Base-by-base conservation (phyloP, 2,329 filamentous ascomycete species). In the Plenodomus biglobosus region DNA sequence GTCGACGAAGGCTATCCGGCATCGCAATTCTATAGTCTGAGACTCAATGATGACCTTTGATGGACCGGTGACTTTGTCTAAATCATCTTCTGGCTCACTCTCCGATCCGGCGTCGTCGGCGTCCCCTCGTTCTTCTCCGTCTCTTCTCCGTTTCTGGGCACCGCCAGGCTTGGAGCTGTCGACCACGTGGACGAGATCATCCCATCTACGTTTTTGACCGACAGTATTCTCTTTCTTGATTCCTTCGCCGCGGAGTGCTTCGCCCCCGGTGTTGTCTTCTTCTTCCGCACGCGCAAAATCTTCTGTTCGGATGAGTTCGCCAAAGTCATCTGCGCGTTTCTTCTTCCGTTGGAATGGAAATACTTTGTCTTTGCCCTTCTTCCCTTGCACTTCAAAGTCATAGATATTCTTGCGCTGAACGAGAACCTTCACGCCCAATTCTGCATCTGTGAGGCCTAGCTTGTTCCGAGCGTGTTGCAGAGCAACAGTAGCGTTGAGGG, bases 151-250 rank as follows among this genome's bases (percentile, higher is more conserved):
- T 68, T 89, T 92, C 59, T 78, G 82, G 19, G 74, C 63, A 16
- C 75, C 72, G 32, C 62, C 58, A 48, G 68, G 59, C 27, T 71
- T 73, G 38, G 70, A 58, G n/a, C 50, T 73, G 40, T 70, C 73
- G 22, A 65, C 66, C 40, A 63, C 66, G 34, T 70, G 69, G 8
- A 75, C 64, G 18, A 83, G 75, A 51, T 95, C 90, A 57, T 92
- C 89, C 90, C 92, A 97, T 71, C 90, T 95, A 52, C 94, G 84
- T 74, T 99, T 99, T 76, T 92, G 92, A 16, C 92, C 94, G 17
- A 96, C 80, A 10, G 72, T 64, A 37, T 73, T 69, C 48, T 76
- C 71, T 47, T 73, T 71, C 59, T 73, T 73, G 38, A 80, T 78
- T 13, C 76, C 77, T 27, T 80, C 77, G 17, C 75, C 72, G 30